phyloP scores from a whole-genome alignment of 805 yeast species.

The Groenewaldozyma tartarivorans region DNA sequence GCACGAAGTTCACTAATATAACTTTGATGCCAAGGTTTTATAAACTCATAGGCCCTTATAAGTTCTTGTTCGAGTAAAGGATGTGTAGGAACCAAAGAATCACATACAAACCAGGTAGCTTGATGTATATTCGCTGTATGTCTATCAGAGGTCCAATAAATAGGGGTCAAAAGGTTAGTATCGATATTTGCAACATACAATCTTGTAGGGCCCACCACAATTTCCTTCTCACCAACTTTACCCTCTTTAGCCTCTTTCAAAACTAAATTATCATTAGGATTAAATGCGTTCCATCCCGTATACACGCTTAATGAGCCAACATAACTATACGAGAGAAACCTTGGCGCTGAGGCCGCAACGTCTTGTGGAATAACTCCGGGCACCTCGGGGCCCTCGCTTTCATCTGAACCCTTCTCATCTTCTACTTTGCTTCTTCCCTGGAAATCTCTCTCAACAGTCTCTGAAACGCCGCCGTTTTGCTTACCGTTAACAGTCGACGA shows the following conservation, averaged over 20 bases:
- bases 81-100: slow-evolving; percentile 27
- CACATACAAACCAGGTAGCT: slow-evolving; percentile 30
- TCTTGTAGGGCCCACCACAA: slow-evolving; percentile 25
- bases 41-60: slow-evolving; percentile 13
- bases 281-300: slow-evolving; percentile 30
- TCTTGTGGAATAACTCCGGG: no score
- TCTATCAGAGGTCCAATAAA: slow-evolving; percentile 30
- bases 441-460: neutral
- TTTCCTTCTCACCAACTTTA: slow-evolving; percentile 7
- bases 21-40: slow-evolving; percentile 21
- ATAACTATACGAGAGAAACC: slow-evolving; percentile 17
- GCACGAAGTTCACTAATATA: slow-evolving; percentile 20
- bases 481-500: neutral
- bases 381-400: no score
- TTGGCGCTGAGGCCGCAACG: slow-evolving; percentile 6
- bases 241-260: slow-evolving; percentile 14
- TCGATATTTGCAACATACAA: slow-evolving; percentile 20
- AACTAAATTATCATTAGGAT: slow-evolving; percentile 26
- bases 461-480: neutral
- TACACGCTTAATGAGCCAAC: slow-evolving; percentile 21
- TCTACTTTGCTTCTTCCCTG: neutral
- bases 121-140: slow-evolving; percentile 26
- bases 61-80: slow-evolving; percentile 23
- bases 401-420: neutral
- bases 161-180: slow-evolving; percentile 23